Conservation (phyloP, 108 stramenopile species). For the Aurantiochytrium sp. region DNA sequence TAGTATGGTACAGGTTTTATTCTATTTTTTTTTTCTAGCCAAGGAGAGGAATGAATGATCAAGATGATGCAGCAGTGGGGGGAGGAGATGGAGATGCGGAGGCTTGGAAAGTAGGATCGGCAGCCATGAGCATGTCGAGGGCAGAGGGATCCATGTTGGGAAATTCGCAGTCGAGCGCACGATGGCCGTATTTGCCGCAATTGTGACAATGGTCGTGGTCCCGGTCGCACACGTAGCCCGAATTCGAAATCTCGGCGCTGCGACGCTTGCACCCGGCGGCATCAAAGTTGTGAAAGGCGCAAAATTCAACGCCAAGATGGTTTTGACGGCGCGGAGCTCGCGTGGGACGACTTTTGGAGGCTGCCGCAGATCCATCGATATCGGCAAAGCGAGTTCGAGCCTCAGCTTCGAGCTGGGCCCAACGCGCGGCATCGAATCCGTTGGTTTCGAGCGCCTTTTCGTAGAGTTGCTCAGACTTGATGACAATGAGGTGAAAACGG, state of each 20-base stretch:
- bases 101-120: not conserved
- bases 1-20: too few species aligned
- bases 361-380: not conserved
- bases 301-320: not conserved
- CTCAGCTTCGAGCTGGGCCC: not conserved
- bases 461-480: not conserved
- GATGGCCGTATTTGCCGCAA: not conserved
- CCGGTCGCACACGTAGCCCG: not conserved
- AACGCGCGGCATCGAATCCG: not conserved
- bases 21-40: too few species aligned
- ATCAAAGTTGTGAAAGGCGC: not conserved
- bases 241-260: not conserved
- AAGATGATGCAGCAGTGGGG: too few species aligned
- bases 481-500: not conserved
- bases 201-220: not conserved
- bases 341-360: not conserved
- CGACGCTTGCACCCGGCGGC: not conserved
- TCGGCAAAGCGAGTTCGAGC: not conserved
- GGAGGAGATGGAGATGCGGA: not conserved
- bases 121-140: not conserved
- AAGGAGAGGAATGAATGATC: too few species aligned
- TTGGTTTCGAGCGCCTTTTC: not conserved
- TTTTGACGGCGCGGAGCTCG: not conserved
- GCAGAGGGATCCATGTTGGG: not conserved
- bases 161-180: not conserved